Evolutionary conservation across 2,329 filamentous ascomycete species (phyloP).

Genomic region (Celoporthe dispersa): DNA sequence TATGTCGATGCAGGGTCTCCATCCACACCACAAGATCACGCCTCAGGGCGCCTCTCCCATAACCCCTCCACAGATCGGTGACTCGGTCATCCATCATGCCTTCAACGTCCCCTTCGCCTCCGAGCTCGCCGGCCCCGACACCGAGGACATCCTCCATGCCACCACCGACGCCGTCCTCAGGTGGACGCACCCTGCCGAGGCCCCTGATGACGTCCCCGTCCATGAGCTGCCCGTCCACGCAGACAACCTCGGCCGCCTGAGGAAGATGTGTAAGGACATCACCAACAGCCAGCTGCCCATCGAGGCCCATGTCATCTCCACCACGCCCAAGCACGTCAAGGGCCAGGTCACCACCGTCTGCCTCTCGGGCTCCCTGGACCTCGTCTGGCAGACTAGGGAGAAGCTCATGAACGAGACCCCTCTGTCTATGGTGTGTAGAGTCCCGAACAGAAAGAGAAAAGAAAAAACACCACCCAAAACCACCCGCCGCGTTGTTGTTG

Average conservation of each 20-base stretch:
- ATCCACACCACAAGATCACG: constrained; percentile 61
- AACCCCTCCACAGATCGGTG: constrained; percentile 71
- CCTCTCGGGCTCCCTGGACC: constrained; percentile 83
- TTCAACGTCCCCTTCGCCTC: constrained; percentile 98
- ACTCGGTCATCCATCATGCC: constrained; percentile 84
- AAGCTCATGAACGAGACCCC: constrained; percentile 90
- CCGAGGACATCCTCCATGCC: constrained; percentile 92
- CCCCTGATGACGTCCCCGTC: constrained; percentile 80
- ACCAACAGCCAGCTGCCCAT: constrained; percentile 72
- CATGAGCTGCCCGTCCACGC: constrained; percentile 92
- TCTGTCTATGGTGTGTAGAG: constrained; percentile 78
- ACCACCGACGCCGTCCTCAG: constrained; percentile 84
- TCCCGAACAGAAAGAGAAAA: too few species aligned
- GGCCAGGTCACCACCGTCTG: constrained; percentile 84
- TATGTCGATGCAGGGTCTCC: constrained; percentile 59
- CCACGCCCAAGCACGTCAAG: constrained; percentile 73
- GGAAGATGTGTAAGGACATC: constrained; percentile 80
- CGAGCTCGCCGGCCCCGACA: constrained; percentile 88
- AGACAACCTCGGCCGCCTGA: constrained; percentile 80
- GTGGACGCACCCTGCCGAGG: constrained; percentile 92
- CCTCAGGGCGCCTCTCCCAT: constrained; percentile 58
- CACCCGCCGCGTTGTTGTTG: constrained; percentile 12
- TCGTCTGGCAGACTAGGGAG: constrained; percentile 87
- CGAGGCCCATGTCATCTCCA: constrained; percentile 82
- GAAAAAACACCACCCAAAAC: too few species aligned